A percentile compares a stretch with the other conserved stretches of the same genome.
Evolutionary conservation across 2,329 filamentous ascomycete species (phyloP).

Genomic region (Ophiostoma australiae): DNA sequence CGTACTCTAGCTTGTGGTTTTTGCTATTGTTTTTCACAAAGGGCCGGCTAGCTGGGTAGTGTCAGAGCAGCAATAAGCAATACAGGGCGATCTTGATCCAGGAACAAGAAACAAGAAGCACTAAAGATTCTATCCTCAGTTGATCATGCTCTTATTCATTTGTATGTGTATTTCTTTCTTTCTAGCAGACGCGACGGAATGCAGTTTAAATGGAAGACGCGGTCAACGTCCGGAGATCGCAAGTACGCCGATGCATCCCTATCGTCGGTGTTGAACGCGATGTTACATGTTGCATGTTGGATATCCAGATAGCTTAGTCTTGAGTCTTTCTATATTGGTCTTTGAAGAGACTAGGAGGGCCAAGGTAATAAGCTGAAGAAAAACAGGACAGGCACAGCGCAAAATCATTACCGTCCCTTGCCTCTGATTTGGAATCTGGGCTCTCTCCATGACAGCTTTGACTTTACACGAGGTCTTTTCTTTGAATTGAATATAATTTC

Average conservation of each 20-base stretch:
- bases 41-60: neutral
- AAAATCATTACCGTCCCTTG: neutral
- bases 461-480: neutral
- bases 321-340: neutral
- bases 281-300: neutral
- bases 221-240: neutral
- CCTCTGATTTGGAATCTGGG: neutral
- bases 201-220: conserved; percentile 10
- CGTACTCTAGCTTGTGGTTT: neutral
- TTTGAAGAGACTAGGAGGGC: no score
- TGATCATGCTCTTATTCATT: neutral
- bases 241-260: conserved; percentile 12
- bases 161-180: neutral
- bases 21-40: neutral
- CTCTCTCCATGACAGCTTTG: neutral
- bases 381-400: neutral
- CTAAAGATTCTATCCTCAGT: neutral
- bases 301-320: neutral
- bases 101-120: conserved; percentile 1
- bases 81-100: neutral
- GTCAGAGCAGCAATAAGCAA: neutral
- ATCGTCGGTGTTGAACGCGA: neutral
- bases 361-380: neutral
- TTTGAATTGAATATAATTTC: neutral
- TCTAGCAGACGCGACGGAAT: neutral